phyloP scores from a whole-genome alignment of 106 monocot genomes.

The Amphibolis antarctica region DNA sequence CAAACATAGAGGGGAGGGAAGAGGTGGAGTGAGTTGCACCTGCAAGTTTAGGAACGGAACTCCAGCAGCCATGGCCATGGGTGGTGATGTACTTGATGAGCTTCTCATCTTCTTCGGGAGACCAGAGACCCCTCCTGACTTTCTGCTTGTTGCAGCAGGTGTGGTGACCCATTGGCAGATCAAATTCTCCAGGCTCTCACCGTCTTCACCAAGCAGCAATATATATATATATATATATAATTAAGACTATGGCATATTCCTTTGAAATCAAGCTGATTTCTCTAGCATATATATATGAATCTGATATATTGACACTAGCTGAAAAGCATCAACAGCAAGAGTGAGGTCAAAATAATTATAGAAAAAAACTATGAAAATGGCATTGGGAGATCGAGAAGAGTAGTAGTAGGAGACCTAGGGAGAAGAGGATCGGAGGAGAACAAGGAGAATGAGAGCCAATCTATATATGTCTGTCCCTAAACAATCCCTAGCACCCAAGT shows the following conservation, averaged over 20 bases:
- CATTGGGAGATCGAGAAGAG: not conserved
- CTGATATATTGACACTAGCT: not conserved
- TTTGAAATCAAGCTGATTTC: not conserved
- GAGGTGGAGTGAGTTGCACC: constrained; percentile 12
- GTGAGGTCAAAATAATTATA: not conserved
- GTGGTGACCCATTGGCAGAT: constrained; percentile 45
- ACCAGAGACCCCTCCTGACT: constrained; percentile 63
- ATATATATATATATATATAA: too few relatives aligned
- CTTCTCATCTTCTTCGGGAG: constrained; percentile 57
- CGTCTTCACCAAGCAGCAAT: not conserved
- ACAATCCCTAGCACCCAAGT: not conserved
- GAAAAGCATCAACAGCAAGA: not conserved
- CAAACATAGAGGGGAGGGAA: not conserved
- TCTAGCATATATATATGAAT: not conserved
- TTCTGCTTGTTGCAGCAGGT: constrained; percentile 83
- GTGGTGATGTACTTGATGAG: constrained; percentile 60
- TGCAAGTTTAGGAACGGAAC: constrained; percentile 56
- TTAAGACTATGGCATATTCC: not conserved
- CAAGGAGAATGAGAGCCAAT: not conserved
- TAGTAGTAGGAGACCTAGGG: too few relatives aligned
- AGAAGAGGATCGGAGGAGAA: too few relatives aligned
- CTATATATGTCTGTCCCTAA: not conserved
- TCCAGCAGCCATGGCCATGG: constrained; percentile 71
- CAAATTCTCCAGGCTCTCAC: not conserved
- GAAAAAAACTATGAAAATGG: not conserved